Conservation (phyloP, 192 early-diverging fungal species). For the Podila epigama region DNA sequence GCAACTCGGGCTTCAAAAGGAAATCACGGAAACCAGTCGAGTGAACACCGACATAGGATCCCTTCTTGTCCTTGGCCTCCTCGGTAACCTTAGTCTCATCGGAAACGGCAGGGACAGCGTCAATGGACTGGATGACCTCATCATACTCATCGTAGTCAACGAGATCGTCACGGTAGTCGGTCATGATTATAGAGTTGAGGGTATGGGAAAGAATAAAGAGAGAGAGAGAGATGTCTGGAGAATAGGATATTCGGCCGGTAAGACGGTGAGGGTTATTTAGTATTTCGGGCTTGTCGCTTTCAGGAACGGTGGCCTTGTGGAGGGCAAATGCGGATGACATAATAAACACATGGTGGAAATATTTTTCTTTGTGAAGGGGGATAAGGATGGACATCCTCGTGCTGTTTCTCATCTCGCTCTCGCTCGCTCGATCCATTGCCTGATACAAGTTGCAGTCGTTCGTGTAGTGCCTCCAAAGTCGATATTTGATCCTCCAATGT, state of each 20-base stretch:
- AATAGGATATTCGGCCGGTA: neutral
- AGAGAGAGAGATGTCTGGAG: neutral
- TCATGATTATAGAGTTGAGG: constrained; percentile 24
- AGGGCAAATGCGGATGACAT: too few relatives aligned
- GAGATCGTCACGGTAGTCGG: constrained; percentile 87
- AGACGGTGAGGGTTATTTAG: neutral
- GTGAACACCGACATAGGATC: constrained; percentile 98
- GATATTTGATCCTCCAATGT: too few relatives aligned
- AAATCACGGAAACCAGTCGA: constrained; percentile 99
- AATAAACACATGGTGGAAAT: too few relatives aligned
- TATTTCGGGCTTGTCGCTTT: neutral
- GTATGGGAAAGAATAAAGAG: neutral
- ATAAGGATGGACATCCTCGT: too few relatives aligned
- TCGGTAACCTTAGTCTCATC: constrained; percentile 55
- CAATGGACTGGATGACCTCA: constrained; percentile 68
- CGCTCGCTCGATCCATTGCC: too few relatives aligned
- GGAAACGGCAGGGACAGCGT: constrained; percentile 57
- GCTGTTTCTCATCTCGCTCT: too few relatives aligned
- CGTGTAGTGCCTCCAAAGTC: too few relatives aligned
- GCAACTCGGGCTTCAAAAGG: constrained; percentile 94
- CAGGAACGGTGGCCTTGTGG: constrained; percentile 1
- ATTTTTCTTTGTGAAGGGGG: too few relatives aligned
- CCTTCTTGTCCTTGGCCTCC: constrained; percentile 90
- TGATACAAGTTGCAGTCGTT: too few relatives aligned
- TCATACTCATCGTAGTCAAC: constrained; percentile 98